Conservation (phyloP, 129 eudicot species). For the Arctium lappa region DNA sequence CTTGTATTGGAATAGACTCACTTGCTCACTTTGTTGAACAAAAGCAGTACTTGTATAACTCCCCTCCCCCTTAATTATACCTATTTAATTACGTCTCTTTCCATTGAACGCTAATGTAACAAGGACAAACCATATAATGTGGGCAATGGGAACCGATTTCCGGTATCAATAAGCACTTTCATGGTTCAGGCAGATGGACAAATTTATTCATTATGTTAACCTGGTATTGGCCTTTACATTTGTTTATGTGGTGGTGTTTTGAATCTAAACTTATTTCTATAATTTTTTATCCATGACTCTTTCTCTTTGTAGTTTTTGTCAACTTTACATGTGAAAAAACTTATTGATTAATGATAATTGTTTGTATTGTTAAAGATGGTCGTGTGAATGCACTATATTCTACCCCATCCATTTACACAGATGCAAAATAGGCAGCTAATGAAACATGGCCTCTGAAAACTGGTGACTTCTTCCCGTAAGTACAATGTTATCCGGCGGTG, state of each 20-base stretch:
- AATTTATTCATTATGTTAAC: conserved; percentile 92
- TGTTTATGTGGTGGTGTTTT: not conserved
- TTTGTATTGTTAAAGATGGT: conserved; percentile 43
- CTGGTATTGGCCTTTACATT: conserved; percentile 42
- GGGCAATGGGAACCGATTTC: conserved; percentile 97
- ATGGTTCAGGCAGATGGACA: conserved; percentile 99
- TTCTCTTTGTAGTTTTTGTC: not conserved
- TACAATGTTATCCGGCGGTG: not conserved
- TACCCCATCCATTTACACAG: conserved; percentile 61
- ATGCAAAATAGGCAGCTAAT: conserved; percentile 54
- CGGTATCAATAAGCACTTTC: conserved; percentile 94
- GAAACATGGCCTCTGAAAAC: conserved; percentile 61
- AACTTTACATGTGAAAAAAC: conserved; percentile 2
- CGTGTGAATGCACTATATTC: conserved; percentile 71
- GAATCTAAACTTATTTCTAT: not conserved
- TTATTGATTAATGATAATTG: not conserved
- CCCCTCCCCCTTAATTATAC: not conserved
- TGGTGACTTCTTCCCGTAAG: conserved; percentile 69
- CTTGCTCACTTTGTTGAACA: not conserved
- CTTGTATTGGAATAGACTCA: not conserved
- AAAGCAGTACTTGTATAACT: not conserved
- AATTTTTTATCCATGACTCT: not conserved
- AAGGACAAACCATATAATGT: conserved; percentile 96
- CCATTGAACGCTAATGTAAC: conserved; percentile 74
- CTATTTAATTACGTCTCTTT: not conserved